Conservation (phyloP, 139 green algal genomes). For the Dunaliella sp. region DNA sequence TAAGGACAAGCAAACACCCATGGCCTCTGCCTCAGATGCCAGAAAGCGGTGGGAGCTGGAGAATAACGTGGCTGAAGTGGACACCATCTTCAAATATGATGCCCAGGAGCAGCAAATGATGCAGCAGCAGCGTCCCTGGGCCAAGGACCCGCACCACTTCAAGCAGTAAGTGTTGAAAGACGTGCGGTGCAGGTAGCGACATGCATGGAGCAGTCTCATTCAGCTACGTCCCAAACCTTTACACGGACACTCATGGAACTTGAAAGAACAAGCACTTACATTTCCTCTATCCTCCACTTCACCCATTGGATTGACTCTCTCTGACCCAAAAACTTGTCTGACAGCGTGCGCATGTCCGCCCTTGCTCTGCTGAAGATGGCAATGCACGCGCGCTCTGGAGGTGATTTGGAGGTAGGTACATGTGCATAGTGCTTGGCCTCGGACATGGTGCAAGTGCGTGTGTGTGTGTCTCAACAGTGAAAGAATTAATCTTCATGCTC, state of each 20-base stretch:
- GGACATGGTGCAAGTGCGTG: too few relatives aligned
- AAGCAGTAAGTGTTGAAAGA: conserved; percentile 57
- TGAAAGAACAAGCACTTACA: too few relatives aligned
- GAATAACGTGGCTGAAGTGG: conserved; percentile 77
- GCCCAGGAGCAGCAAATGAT: conserved; percentile 63
- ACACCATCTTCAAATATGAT: conserved; percentile 76
- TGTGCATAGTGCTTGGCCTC: too few relatives aligned
- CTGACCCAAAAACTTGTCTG: too few relatives aligned
- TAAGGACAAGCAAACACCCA: too few relatives aligned
- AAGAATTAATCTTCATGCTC: too few relatives aligned
- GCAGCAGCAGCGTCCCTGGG: conserved; percentile 82
- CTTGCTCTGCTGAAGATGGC: conserved; percentile 96
- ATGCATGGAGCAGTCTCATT: background rate
- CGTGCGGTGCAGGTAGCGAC: background rate
- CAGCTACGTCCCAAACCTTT: background rate
- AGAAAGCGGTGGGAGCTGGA: conserved; percentile 89
- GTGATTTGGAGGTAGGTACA: conserved; percentile 83
- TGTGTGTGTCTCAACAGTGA: too few relatives aligned
- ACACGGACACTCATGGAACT: background rate
- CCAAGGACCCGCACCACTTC: conserved; percentile 84
- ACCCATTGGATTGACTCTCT: too few relatives aligned
- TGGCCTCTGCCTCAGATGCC: conserved; percentile 12
- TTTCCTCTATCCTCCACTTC: too few relatives aligned
- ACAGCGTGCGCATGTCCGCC: conserved; percentile 89
- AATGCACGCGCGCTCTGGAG: conserved; percentile 92